phyloP scores from a whole-genome alignment of 352 stramenopile species.

The Stramenopiles sp. region DNA sequence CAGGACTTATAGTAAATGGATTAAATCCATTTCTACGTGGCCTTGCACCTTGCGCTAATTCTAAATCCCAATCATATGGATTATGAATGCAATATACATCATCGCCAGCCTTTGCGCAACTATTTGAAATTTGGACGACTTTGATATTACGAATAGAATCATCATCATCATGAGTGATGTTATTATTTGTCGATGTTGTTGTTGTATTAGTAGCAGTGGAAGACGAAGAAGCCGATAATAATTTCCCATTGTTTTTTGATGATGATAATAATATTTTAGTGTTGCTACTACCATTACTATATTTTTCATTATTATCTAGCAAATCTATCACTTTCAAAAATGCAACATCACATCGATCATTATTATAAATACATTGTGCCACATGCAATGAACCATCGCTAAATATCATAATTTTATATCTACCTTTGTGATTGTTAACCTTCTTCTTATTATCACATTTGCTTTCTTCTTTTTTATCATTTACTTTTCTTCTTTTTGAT shows the following conservation, averaged over 20 bases:
- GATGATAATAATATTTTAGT: too few relatives aligned
- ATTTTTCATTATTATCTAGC: too few relatives aligned
- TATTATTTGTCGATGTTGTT: background rate
- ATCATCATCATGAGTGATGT: background rate
- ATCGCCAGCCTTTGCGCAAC: background rate
- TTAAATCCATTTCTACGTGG: background rate
- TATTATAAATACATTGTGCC: background rate
- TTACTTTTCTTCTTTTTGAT: too few relatives aligned
- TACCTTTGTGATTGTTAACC: background rate
- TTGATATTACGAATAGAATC: too few relatives aligned
- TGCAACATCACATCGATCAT: background rate
- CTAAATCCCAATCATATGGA: background rate
- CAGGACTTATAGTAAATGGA: background rate
- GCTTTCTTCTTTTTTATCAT: too few relatives aligned
- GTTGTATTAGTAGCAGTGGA: background rate
- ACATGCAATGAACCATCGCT: background rate
- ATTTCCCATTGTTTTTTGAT: too few relatives aligned
- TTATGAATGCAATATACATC: background rate
- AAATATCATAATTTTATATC: background rate
- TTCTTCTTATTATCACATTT: background rate
- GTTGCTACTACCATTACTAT: too few relatives aligned
- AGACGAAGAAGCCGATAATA: too few relatives aligned
- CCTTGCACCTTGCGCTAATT: background rate
- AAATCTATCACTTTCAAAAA: background rate
- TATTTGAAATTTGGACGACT: background rate